Evolutionary conservation across 495 filamentous ascomycete genomes (phyloP).

Genomic region (Penicillium longicatenatum): DNA sequence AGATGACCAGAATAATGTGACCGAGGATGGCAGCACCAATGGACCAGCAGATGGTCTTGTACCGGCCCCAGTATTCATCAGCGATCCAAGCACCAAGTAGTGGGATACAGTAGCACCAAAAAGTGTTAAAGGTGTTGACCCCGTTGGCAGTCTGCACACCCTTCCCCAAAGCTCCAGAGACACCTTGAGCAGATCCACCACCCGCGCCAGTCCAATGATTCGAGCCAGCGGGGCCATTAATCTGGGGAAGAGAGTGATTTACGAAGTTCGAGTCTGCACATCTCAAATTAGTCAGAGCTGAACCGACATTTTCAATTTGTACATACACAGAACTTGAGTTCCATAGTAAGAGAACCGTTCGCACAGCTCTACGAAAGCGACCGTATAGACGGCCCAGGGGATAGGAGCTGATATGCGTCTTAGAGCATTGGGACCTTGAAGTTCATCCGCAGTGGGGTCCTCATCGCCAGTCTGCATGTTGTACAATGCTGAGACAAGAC

Average conservation of each 20-base stretch:
- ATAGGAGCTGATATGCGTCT: slow-evolving; percentile 66
- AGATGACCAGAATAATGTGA: slow-evolving; percentile 62
- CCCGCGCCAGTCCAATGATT: slow-evolving; percentile 25
- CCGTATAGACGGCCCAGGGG: slow-evolving; percentile 66
- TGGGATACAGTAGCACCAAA: slow-evolving; percentile 76
- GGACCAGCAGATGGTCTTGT: slow-evolving; percentile 59
- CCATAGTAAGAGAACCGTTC: slow-evolving; percentile 84
- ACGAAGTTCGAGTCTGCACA: neutral
- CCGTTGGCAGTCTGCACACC: slow-evolving; percentile 19
- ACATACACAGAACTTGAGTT: slow-evolving; percentile 68
- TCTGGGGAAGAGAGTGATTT: slow-evolving; percentile 24
- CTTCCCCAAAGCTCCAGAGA: slow-evolving; percentile 23
- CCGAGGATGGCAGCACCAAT: slow-evolving; percentile 60
- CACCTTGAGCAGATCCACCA: slow-evolving; percentile 8
- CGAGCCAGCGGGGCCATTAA: slow-evolving; percentile 24
- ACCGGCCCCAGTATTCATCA: slow-evolving; percentile 58
- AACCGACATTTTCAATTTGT: slow-evolving; percentile 15
- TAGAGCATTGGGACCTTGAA: slow-evolving; percentile 46
- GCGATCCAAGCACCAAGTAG: slow-evolving; percentile 70
- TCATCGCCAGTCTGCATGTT: slow-evolving; percentile 20
- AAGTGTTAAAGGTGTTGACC: slow-evolving; percentile 67
- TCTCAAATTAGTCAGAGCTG: neutral
- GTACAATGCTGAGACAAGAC: slow-evolving; percentile 18
- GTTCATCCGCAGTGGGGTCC: slow-evolving; percentile 59
- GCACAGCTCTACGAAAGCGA: slow-evolving; percentile 75